These are phyloP conservation scores for Haplosporangium sp. DNA, from an alignment of 371 early-diverging fungal species.

Conservation along the genomic window DNA sequence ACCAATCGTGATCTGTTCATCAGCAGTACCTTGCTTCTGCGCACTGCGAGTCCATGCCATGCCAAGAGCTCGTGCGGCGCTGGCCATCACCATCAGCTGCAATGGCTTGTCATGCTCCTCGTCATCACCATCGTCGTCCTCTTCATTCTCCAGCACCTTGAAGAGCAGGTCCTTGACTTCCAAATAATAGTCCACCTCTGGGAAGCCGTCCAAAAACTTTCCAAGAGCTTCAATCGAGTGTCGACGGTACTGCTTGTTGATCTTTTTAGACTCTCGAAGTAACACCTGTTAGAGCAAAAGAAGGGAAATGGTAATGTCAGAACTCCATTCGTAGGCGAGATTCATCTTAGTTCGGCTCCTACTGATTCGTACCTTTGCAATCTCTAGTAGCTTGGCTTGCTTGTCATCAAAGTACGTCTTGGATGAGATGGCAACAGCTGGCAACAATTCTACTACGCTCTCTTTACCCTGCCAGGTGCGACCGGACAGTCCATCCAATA, in stretches of 20 bases:
- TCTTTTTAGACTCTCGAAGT: conserved; percentile 78
- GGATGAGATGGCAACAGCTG: conserved; percentile 66
- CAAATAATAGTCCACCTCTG: conserved; percentile 63
- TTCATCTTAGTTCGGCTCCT: too few species aligned
- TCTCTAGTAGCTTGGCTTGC: conserved; percentile 57
- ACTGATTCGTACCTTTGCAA: conserved; percentile 57
- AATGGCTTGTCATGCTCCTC: conserved; percentile 76
- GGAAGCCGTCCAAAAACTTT: conserved; percentile 66
- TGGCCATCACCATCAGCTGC: conserved; percentile 75
- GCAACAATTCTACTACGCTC: conserved; percentile 78
- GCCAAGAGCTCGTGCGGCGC: conserved; percentile 75
- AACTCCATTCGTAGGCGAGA: neutral
- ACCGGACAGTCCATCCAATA: conserved; percentile 76
- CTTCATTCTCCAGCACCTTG: conserved; percentile 59
- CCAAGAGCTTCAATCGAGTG: conserved; percentile 76
- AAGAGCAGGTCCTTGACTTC: conserved; percentile 69
- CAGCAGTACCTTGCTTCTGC: conserved; percentile 59
- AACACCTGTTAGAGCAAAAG: conserved; percentile 57
- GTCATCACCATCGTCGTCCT: conserved; percentile 73
- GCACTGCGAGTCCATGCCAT: conserved; percentile 63
- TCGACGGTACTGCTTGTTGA: conserved; percentile 75
- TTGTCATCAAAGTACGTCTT: conserved; percentile 61
- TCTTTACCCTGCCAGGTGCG: conserved; percentile 94
- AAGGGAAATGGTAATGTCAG: neutral
- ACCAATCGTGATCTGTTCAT: too few species aligned